Conservation (phyloP, 257 asterid genomes). For the Ophiorrhiza pumila region DNA sequence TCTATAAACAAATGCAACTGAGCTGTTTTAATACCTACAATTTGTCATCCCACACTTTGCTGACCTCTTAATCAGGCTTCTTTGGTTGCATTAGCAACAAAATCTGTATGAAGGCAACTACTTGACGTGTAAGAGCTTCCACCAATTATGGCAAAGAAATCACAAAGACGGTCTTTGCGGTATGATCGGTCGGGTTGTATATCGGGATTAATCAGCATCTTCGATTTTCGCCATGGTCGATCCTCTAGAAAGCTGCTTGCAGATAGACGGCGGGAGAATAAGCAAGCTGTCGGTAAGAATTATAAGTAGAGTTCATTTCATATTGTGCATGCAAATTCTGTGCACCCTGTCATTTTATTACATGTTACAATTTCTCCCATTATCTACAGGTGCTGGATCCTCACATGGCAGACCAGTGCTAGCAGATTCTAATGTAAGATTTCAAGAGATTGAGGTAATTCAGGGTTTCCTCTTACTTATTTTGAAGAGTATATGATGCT, state of each 20-base stretch:
- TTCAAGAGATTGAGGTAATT: slow-evolving; percentile 40
- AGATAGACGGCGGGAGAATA: slow-evolving; percentile 52
- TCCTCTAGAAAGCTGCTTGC: slow-evolving; percentile 63
- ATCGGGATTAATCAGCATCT: slow-evolving; percentile 71
- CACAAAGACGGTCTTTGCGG: slow-evolving; percentile 47
- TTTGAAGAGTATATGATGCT: neutral
- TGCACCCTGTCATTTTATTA: neutral
- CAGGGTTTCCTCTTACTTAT: slow-evolving; percentile 6
- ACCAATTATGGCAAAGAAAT: slow-evolving; percentile 67
- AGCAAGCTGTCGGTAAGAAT: slow-evolving; percentile 52
- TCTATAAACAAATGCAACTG: neutral
- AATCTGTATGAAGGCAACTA: slow-evolving; percentile 19
- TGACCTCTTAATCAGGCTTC: slow-evolving; percentile 19
- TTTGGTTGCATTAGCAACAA: slow-evolving; percentile 16
- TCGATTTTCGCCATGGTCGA: slow-evolving; percentile 78
- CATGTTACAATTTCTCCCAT: neutral
- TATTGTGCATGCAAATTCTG: neutral
- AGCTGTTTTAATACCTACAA: neutral
- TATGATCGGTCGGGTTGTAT: slow-evolving; percentile 80
- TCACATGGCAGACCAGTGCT: slow-evolving; percentile 24
- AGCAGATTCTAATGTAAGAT: slow-evolving; percentile 22
- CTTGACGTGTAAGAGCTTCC: slow-evolving; percentile 16
- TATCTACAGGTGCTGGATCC: slow-evolving; percentile 37
- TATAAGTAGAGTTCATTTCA: neutral
- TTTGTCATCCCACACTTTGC: neutral